Evolutionary conservation across 352 stramenopile species (phyloP).

Genomic region (Phytopythium ostracodes): DNA sequence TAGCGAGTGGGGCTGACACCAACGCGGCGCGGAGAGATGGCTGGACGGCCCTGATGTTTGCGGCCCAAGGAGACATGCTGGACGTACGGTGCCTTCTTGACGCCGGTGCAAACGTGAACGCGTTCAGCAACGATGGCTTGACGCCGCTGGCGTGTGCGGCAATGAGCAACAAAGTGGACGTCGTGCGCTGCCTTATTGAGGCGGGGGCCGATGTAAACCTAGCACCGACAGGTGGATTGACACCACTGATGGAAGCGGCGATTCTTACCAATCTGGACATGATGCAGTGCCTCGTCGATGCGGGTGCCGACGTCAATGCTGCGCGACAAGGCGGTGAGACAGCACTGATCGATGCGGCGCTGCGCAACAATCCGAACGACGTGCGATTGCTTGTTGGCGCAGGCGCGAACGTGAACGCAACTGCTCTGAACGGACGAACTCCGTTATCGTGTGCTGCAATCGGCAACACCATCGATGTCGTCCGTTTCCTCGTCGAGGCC

Average conservation of each 20-base stretch:
- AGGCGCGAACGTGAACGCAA: slow-evolving; percentile 1
- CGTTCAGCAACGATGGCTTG: background rate
- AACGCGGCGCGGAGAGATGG: background rate
- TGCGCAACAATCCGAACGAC: background rate
- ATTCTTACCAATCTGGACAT: background rate
- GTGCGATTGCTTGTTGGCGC: background rate
- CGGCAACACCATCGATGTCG: background rate
- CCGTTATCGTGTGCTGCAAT: background rate
- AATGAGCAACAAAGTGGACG: background rate
- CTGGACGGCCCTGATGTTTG: background rate
- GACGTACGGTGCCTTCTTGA: background rate
- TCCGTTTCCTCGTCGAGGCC: background rate
- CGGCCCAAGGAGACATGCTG: background rate
- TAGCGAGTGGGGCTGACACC: background rate
- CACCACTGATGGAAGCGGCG: background rate
- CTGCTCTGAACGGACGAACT: background rate
- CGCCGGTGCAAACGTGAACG: background rate
- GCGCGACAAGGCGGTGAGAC: background rate
- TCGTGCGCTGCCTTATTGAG: background rate
- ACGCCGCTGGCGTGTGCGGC: background rate
- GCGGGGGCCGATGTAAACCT: background rate
- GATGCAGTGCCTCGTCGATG: background rate
- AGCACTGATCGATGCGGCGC: background rate
- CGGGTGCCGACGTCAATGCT: background rate
- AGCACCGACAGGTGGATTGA: background rate